Conservation (phyloP, 331 rosid species). For the Acacia concinna region DNA sequence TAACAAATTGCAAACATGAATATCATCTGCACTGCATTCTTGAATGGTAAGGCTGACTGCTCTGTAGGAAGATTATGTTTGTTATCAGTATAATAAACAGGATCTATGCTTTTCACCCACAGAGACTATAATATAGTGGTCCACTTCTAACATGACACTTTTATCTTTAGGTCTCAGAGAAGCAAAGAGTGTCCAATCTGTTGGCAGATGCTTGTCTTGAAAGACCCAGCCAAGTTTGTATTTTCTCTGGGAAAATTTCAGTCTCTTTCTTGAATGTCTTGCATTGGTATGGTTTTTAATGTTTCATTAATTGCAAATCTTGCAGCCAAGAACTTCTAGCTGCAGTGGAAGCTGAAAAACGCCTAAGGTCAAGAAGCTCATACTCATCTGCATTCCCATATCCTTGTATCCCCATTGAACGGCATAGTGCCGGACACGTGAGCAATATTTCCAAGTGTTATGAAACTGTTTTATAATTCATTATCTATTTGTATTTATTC, state of each 20-base stretch:
- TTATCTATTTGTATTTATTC: conserved; percentile 11
- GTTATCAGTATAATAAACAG: background rate
- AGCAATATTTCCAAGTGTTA: conserved; percentile 25
- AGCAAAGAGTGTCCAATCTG: conserved; percentile 95
- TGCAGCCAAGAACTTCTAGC: conserved; percentile 90
- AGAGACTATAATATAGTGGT: conserved; percentile 3
- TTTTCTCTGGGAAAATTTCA: conserved; percentile 10
- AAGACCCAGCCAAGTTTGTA: conserved; percentile 74
- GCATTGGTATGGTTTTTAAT: conserved; percentile 9
- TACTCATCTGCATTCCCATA: conserved; percentile 34
- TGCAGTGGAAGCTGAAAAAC: conserved; percentile 68
- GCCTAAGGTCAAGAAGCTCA: conserved; percentile 48
- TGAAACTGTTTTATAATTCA: conserved; percentile 17
- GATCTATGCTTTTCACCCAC: background rate
- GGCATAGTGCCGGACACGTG: conserved; percentile 27
- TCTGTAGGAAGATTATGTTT: background rate
- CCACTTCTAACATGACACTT: conserved; percentile 13
- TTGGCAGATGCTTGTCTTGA: conserved; percentile 75
- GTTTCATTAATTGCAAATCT: conserved; percentile 25
- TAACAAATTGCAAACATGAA: conserved; percentile 91
- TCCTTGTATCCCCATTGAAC: conserved; percentile 24
- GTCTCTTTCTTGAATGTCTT: background rate
- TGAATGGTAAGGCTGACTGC: conserved; percentile 66
- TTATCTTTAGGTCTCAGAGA: conserved; percentile 56
- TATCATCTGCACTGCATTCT: conserved; percentile 96